A percentile compares a stretch with the other conserved stretches of the same genome.
Conservation (phyloP, 2,329 filamentous ascomycete genomes). For the Colletotrichum navitas region DNA sequence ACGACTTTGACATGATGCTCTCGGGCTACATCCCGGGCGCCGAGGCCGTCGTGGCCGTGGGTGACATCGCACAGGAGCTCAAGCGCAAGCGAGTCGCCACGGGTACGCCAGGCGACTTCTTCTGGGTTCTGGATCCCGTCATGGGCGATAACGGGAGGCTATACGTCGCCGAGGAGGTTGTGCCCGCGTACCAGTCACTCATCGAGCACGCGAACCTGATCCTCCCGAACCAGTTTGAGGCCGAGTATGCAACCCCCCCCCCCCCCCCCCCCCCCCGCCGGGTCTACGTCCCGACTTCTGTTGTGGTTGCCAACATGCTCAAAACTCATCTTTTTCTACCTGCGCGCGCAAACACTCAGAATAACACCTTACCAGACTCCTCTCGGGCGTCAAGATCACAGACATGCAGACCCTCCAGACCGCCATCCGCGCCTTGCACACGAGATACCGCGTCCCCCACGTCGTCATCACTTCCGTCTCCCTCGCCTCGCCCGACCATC, state of each 20-base stretch:
- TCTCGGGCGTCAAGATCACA: slow-evolving; percentile 86
- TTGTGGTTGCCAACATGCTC: too few relatives aligned
- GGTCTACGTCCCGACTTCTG: neutral
- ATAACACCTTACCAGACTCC: slow-evolving; percentile 66
- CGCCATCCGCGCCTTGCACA: slow-evolving; percentile 84
- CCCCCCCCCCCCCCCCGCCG: neutral
- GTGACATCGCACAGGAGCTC: slow-evolving; percentile 84
- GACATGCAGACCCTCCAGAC: slow-evolving; percentile 78
- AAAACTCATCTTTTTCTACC: neutral
- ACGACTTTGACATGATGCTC: slow-evolving; percentile 93
- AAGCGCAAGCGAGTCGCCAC: slow-evolving; percentile 71
- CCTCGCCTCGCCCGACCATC: slow-evolving; percentile 67
- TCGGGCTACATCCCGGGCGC: slow-evolving; percentile 95
- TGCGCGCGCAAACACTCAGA: neutral
- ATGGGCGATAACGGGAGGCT: slow-evolving; percentile 97
- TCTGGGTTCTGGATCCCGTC: slow-evolving; percentile 97
- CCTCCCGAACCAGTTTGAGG: slow-evolving; percentile 96
- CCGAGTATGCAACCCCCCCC: slow-evolving; percentile 74
- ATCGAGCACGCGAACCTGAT: slow-evolving; percentile 89
- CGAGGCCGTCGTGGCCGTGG: slow-evolving; percentile 85
- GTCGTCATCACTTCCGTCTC: slow-evolving; percentile 93
- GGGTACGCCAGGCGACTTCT: slow-evolving; percentile 78
- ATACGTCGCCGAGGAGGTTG: slow-evolving; percentile 92
- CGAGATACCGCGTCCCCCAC: slow-evolving; percentile 82
- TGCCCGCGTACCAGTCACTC: slow-evolving; percentile 88